Percentiles rank a stretch among this genome's conserved stretches.
Conservation (phyloP, 1,284 basidiomycete genomes). For the Marasmius fiardii region DNA sequence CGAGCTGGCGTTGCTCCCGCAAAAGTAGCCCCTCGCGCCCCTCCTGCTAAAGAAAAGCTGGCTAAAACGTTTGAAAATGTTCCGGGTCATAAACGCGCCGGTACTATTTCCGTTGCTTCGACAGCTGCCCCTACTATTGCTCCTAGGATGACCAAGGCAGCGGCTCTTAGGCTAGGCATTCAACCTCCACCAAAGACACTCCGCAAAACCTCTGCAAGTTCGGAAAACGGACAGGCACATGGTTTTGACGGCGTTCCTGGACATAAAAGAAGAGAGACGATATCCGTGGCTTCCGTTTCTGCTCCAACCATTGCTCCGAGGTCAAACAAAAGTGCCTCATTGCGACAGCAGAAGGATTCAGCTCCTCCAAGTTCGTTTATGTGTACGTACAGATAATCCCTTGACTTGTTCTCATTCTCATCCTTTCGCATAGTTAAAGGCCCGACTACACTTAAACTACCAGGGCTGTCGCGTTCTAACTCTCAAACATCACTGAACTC, state of each 20-base stretch:
- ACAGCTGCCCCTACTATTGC: constrained; percentile 57
- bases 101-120: constrained; percentile 67
- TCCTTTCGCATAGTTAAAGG: constrained; percentile 34
- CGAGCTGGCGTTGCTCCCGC: constrained; percentile 49
- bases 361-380: constrained; percentile 63
- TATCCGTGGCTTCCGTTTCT: constrained; percentile 62
- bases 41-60: constrained; percentile 55
- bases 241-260: constrained; percentile 71
- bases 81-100: constrained; percentile 77
- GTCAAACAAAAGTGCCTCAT: constrained; percentile 64
- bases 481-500: constrained; percentile 28
- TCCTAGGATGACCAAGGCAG: constrained; percentile 69
- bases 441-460: constrained; percentile 36
- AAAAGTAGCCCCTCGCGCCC: constrained; percentile 18
- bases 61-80: constrained; percentile 68
- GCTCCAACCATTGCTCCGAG: constrained; percentile 64
- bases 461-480: constrained; percentile 38
- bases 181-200: not conserved
- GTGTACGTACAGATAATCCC: constrained; percentile 40
- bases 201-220: not conserved
- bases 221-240: not conserved
- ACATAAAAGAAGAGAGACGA: constrained; percentile 73
- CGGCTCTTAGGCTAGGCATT: constrained; percentile 45
- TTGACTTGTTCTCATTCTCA: constrained; percentile 1
- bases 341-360: constrained; percentile 52